phyloP scores from a whole-genome alignment of 331 rosid genomes.

The Erythrophleum ivorense region DNA sequence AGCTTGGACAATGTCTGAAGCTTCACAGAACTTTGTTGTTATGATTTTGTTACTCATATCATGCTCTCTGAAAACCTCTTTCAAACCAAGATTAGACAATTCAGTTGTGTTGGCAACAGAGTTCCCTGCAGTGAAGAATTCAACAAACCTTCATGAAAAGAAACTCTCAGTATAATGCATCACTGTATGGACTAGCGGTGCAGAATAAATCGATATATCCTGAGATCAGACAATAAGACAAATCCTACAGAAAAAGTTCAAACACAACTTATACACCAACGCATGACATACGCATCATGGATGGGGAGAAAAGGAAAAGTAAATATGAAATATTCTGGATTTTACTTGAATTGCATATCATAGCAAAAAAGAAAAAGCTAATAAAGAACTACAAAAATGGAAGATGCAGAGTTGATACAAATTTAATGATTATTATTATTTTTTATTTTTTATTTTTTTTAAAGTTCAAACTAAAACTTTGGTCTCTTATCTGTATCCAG shows the following conservation, averaged over 20 bases:
- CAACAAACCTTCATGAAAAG: slow-evolving; percentile 28
- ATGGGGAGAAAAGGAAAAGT: slow-evolving; percentile 21
- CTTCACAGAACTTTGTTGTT: slow-evolving; percentile 62
- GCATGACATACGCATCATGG: not conserved
- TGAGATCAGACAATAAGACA: slow-evolving; percentile 10
- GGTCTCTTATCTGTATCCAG: not conserved
- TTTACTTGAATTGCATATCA: slow-evolving; percentile 26
- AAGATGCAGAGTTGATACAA: not conserved
- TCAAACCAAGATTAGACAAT: slow-evolving; percentile 49
- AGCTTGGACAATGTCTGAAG: slow-evolving; percentile 66
- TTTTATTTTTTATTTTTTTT: not conserved
- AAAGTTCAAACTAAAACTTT: not conserved
- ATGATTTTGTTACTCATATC: slow-evolving; percentile 52
- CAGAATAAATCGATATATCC: slow-evolving; percentile 25
- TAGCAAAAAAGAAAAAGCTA: not conserved
- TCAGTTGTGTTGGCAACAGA: slow-evolving; percentile 35
- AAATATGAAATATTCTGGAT: not conserved
- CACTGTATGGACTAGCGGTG: not conserved
- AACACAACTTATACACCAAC: not conserved
- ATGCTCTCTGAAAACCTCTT: slow-evolving; percentile 62
- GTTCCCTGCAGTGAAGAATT: slow-evolving; percentile 61
- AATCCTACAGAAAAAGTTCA: not conserved
- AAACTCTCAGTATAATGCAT: slow-evolving; percentile 10
- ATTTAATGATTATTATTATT: not conserved
- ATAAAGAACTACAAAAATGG: not conserved